Evolutionary conservation across 139 green algal species (phyloP).

Genomic region (Edaphochlamys debaryana): DNA sequence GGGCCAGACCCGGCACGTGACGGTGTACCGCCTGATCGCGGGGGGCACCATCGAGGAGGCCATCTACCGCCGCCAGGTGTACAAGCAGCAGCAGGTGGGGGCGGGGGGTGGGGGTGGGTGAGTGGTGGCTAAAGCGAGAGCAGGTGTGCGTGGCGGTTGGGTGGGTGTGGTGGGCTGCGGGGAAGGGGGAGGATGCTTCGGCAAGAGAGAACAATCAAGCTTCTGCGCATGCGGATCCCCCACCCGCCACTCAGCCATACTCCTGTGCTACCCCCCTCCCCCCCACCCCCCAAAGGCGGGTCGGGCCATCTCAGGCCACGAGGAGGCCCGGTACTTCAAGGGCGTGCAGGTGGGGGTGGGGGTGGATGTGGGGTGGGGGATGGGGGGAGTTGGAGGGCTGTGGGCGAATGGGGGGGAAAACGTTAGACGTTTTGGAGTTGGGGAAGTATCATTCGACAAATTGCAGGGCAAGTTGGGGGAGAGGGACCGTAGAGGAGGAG

Average conservation of each 20-base stretch:
- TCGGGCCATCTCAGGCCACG: slow-evolving; percentile 21
- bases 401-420: neutral
- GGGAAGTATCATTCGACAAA: neutral
- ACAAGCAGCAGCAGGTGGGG: slow-evolving; percentile 71
- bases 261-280: neutral
- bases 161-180: neutral
- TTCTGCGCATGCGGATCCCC: neutral
- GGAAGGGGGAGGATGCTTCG: too few species aligned
- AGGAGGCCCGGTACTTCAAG: slow-evolving; percentile 58
- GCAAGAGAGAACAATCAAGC: neutral
- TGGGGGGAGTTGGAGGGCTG: too few species aligned
- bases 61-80: slow-evolving; percentile 51
- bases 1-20: slow-evolving; percentile 82
- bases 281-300: neutral
- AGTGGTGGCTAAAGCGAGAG: neutral
- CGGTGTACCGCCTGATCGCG: slow-evolving; percentile 80
- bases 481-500: too few species aligned
- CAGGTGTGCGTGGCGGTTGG: neutral
- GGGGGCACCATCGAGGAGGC: slow-evolving; percentile 49
- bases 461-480: neutral
- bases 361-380: neutral
- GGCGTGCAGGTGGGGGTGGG: slow-evolving; percentile 34
- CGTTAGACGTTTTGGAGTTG: neutral
- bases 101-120: too few species aligned
- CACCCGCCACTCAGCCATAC: too few species aligned